A percentile compares a stretch with the other conserved stretches of the same genome.
phyloP scores from a whole-genome alignment of 768 basidiomycete species.

The Cubamyces sp. region DNA sequence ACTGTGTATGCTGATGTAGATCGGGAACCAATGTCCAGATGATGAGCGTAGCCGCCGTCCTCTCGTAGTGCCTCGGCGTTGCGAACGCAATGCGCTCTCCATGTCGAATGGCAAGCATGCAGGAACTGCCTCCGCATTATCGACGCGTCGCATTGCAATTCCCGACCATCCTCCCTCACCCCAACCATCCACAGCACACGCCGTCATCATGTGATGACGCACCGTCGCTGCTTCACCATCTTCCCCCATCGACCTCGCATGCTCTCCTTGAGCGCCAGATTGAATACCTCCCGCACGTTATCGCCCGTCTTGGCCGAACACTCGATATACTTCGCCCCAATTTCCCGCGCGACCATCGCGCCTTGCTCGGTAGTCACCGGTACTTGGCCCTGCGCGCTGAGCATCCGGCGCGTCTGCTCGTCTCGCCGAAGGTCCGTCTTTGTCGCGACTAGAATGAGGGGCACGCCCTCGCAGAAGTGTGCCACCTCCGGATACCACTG shows the following conservation, averaged over 20 bases:
- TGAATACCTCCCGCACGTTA: conserved; percentile 92
- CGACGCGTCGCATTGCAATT: not conserved
- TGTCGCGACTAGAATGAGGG: conserved; percentile 89
- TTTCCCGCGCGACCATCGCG: conserved; percentile 82
- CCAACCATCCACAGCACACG: not conserved
- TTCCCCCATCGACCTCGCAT: conserved; percentile 81
- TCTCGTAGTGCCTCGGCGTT: conserved; percentile 1
- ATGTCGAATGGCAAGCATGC: not conserved
- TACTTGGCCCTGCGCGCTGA: conserved; percentile 84
- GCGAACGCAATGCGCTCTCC: not conserved
- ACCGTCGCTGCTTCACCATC: conserved; percentile 68
- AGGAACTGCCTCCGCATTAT: not conserved
- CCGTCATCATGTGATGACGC: conserved; percentile 57
- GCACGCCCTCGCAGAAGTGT: conserved; percentile 89
- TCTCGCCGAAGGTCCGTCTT: conserved; percentile 92
- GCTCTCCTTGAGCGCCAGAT: conserved; percentile 86
- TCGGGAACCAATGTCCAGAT: conserved; percentile 27
- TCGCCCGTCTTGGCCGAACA: conserved; percentile 92
- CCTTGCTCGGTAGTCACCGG: conserved; percentile 88
- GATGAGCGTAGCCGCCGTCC: conserved; percentile 14
- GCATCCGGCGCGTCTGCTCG: conserved; percentile 83
- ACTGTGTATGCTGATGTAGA: conserved; percentile 31
- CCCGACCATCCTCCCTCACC: not conserved
- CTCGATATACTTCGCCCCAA: conserved; percentile 92
- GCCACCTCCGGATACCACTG: conserved; percentile 95